A percentile compares a stretch with the other conserved stretches of the same genome.
phyloP scores from a whole-genome alignment of 345 rosid genomes.

The Brassica rapa region DNA sequence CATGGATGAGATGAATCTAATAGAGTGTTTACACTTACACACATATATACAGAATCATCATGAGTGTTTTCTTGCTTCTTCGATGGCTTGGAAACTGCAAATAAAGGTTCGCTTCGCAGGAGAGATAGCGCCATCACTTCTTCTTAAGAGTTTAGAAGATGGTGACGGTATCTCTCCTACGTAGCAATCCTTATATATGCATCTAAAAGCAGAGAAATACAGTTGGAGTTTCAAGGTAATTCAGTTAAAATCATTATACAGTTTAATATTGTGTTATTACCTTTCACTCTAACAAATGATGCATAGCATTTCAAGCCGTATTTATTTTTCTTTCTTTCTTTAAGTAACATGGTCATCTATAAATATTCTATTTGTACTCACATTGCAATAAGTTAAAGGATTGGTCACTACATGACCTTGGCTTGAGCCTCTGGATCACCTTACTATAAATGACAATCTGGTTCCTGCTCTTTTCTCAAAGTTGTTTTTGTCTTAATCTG shows the following conservation, averaged over 20 bases:
- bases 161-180: slow-evolving; percentile 51
- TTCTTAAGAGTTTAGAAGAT: slow-evolving; percentile 15
- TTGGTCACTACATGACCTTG: slow-evolving; percentile 1
- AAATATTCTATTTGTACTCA: neutral
- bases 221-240: neutral
- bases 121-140: slow-evolving; percentile 53
- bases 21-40: neutral
- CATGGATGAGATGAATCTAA: slow-evolving; percentile 6
- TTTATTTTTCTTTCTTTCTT: neutral
- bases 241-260: neutral
- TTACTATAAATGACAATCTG: neutral
- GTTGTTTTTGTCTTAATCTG: neutral
- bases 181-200: slow-evolving; percentile 44
- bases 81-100: slow-evolving; percentile 18
- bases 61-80: slow-evolving; percentile 10
- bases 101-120: slow-evolving; percentile 51
- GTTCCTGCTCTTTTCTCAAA: slow-evolving; percentile 12
- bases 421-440: slow-evolving; percentile 4
- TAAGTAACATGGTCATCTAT: neutral
- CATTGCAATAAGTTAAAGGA: neutral
- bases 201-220: neutral
- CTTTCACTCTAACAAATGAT: neutral
- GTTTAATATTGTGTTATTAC: neutral
- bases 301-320: neutral
- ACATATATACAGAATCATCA: slow-evolving; percentile 3